phyloP scores from a whole-genome alignment of 352 stramenopile species.

The Globisporangium carolinianum region DNA sequence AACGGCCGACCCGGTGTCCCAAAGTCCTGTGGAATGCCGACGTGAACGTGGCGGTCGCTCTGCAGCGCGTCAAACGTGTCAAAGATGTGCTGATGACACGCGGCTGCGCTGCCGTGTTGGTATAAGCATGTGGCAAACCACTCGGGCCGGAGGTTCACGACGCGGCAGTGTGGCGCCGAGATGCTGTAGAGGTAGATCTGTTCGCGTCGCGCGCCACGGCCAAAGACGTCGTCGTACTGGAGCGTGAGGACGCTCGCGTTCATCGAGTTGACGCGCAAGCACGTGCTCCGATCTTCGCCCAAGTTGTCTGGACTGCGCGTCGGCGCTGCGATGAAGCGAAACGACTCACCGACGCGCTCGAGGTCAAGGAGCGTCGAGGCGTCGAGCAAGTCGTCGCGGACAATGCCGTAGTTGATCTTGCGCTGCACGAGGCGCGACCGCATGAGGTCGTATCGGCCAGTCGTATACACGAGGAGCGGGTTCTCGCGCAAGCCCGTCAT shows the following conservation, averaged over 20 bases:
- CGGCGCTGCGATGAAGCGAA: slow-evolving; percentile 19
- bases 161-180: slow-evolving; percentile 27
- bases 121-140: slow-evolving; percentile 29
- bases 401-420: slow-evolving; percentile 24
- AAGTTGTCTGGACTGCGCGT: slow-evolving; percentile 24
- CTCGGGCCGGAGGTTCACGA: slow-evolving; percentile 27
- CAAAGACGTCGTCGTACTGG: slow-evolving; percentile 39
- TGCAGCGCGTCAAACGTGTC: slow-evolving; percentile 33
- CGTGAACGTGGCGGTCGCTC: slow-evolving; percentile 27
- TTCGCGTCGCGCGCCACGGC: slow-evolving; percentile 19
- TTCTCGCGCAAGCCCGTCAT: slow-evolving; percentile 26
- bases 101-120: slow-evolving; percentile 14
- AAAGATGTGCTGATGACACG: slow-evolving; percentile 41
- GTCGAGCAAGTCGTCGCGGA: slow-evolving; percentile 13
- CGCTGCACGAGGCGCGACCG: slow-evolving; percentile 14
- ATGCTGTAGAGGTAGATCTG: slow-evolving; percentile 36
- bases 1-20: slow-evolving; percentile 32
- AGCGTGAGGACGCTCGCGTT: slow-evolving; percentile 23
- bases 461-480: slow-evolving; percentile 14
- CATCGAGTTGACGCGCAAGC: slow-evolving; percentile 34
- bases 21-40: slow-evolving; percentile 28
- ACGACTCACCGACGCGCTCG: slow-evolving; percentile 2
- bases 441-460: slow-evolving; percentile 13
- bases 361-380: slow-evolving; percentile 7
- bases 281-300: slow-evolving; percentile 31